Conservation (phyloP, 805 yeast genomes). For the Starmerella apicola region DNA sequence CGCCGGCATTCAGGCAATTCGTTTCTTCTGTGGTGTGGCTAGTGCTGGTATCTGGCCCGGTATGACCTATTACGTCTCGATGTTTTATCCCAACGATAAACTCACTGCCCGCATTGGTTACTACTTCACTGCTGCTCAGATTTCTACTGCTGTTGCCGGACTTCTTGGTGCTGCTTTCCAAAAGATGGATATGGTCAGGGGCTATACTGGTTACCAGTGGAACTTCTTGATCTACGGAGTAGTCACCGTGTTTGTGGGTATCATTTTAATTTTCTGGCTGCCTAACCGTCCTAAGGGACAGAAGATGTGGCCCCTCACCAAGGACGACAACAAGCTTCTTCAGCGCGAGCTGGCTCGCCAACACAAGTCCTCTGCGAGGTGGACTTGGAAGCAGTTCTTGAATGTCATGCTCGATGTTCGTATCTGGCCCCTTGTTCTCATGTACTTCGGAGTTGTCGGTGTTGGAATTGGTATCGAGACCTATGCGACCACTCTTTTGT, state of each 20-base stretch:
- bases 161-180: constrained; percentile 81
- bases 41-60: constrained; percentile 92
- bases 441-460: constrained; percentile 90
- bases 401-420: constrained; percentile 48
- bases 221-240: constrained; percentile 66
- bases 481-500: constrained; percentile 65
- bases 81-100: constrained; percentile 76
- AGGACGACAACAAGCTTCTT: constrained; percentile 44
- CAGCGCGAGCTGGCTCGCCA: constrained; percentile 45
- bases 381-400: constrained; percentile 51
- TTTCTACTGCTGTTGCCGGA: constrained; percentile 81
- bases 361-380: constrained; percentile 33
- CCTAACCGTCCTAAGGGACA: constrained; percentile 56
- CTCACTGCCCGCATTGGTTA: constrained; percentile 72
- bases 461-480: constrained; percentile 80
- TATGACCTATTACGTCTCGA: constrained; percentile 64
- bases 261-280: constrained; percentile 68
- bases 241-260: constrained; percentile 51
- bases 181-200: constrained; percentile 58
- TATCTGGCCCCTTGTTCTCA: constrained; percentile 67
- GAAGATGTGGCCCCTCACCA: constrained; percentile 30
- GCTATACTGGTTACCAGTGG: constrained; percentile 80
- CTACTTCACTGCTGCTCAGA: constrained; percentile 82
- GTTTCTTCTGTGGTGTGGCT: constrained; percentile 61
- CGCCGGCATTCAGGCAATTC: constrained; percentile 53